A percentile compares a stretch with the other conserved stretches of the same genome.
Evolutionary conservation across 305 asterid genomes (phyloP).

Genomic region (Fraxinus velutina): DNA sequence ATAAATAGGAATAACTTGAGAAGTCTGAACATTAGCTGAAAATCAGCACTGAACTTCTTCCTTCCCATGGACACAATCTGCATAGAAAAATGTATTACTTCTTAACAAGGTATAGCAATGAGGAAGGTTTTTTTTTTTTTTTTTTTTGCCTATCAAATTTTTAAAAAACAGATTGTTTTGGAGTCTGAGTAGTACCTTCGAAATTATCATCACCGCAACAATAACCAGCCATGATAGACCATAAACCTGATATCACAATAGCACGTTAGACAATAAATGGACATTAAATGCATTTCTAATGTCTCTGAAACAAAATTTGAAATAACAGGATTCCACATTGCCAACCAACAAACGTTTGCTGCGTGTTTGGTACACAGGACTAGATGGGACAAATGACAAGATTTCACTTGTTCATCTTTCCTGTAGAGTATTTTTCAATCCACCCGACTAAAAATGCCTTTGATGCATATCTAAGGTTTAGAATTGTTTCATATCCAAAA

Average conservation of each 20-base stretch:
- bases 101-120: background rate
- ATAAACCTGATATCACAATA: slow-evolving; percentile 56
- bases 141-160: background rate
- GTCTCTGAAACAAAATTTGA: background rate
- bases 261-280: slow-evolving; percentile 7
- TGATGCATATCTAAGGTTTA: background rate
- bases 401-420: background rate
- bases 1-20: slow-evolving; percentile 72
- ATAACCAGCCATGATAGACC: slow-evolving; percentile 91
- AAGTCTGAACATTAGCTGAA: slow-evolving; percentile 93
- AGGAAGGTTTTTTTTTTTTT: background rate
- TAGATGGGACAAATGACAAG: background rate
- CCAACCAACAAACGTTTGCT: background rate
- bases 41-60: slow-evolving; percentile 85
- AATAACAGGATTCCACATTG: background rate
- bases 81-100: slow-evolving; percentile 18
- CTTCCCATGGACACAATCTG: slow-evolving; percentile 95
- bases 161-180: background rate
- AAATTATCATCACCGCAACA: slow-evolving; percentile 62
- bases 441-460: background rate
- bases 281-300: background rate
- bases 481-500: background rate
- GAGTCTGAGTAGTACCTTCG: slow-evolving; percentile 50
- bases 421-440: background rate
- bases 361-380: background rate